A percentile compares a stretch with the other conserved stretches of the same genome.
Evolutionary conservation across 164 flowering plant genomes (phyloP).

Genomic region (Echeveria elegans): DNA sequence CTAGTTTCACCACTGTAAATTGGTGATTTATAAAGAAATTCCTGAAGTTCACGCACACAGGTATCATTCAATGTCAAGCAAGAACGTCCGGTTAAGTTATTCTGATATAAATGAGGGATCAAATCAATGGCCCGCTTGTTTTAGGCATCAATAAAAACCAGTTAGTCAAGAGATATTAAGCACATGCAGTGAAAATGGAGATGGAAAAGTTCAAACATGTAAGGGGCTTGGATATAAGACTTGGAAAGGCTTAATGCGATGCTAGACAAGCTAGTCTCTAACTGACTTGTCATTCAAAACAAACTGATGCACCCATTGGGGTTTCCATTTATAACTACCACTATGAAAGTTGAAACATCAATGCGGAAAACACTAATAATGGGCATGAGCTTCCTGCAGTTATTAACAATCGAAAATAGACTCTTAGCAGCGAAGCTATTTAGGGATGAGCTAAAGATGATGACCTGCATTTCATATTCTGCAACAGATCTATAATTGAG

Average conservation of each 20-base stretch:
- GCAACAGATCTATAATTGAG: constrained; percentile 72
- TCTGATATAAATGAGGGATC: not conserved
- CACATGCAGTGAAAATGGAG: not conserved
- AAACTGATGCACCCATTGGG: not conserved
- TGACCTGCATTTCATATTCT: constrained; percentile 75
- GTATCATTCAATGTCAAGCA: not conserved
- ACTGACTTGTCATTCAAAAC: not conserved
- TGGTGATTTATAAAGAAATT: constrained; percentile 25
- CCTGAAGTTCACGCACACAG: constrained; percentile 28
- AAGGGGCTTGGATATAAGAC: not conserved
- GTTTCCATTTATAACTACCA: too few species aligned
- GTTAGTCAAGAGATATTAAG: not conserved
- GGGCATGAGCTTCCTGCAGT: not conserved
- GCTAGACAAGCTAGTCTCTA: not conserved
- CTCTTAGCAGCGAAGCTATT: not conserved
- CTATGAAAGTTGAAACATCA: not conserved
- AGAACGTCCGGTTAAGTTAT: not conserved
- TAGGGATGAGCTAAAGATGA: not conserved
- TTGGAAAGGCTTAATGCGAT: not conserved
- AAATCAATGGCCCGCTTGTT: not conserved
- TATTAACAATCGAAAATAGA: not conserved
- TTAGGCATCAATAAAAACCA: not conserved
- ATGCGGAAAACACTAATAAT: not conserved
- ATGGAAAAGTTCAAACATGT: not conserved
- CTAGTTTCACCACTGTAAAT: constrained; percentile 16